phyloP scores from a whole-genome alignment of 2,329 filamentous ascomycete species.

The Purpureocillium takamizusanense region DNA sequence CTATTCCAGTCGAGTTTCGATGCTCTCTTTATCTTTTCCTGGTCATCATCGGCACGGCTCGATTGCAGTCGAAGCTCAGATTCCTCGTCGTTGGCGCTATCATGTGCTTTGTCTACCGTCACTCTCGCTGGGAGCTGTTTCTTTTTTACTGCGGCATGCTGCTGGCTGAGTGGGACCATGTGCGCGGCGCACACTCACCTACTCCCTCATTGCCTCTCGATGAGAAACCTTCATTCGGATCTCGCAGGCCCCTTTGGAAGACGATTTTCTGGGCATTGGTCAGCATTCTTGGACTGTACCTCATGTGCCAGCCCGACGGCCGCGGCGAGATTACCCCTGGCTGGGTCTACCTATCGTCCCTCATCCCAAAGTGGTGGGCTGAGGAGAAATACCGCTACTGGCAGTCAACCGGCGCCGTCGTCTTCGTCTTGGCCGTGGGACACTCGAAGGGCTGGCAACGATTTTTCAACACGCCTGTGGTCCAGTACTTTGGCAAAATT shows the following conservation, averaged over 20 bases:
- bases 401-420: constrained; percentile 42
- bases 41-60: constrained; percentile 38
- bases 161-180: constrained; percentile 45
- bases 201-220: constrained; percentile 14
- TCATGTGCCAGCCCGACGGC: constrained; percentile 31
- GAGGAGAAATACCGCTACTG: constrained; percentile 45
- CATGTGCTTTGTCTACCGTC: constrained; percentile 34
- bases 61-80: constrained; percentile 32
- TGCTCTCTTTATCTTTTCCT: constrained; percentile 50
- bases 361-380: constrained; percentile 40
- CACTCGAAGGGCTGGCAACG: constrained; percentile 36
- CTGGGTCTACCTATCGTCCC: constrained; percentile 36
- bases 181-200: constrained; percentile 34
- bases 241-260: constrained; percentile 5
- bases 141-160: constrained; percentile 46
- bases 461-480: constrained; percentile 37
- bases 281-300: constrained; percentile 42
- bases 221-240: constrained; percentile 8
- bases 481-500: constrained; percentile 52
- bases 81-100: constrained; percentile 31
- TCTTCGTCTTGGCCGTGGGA: constrained; percentile 42
- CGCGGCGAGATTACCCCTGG: constrained; percentile 40
- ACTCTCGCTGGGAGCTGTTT: constrained; percentile 44
- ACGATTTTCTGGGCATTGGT: constrained; percentile 27
- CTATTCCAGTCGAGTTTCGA: constrained; percentile 52